These are phyloP conservation scores for Hymenoscyphus occultus DNA, from an alignment of 2,329 filamentous ascomycete genomes.

Conservation along the genomic window DNA sequence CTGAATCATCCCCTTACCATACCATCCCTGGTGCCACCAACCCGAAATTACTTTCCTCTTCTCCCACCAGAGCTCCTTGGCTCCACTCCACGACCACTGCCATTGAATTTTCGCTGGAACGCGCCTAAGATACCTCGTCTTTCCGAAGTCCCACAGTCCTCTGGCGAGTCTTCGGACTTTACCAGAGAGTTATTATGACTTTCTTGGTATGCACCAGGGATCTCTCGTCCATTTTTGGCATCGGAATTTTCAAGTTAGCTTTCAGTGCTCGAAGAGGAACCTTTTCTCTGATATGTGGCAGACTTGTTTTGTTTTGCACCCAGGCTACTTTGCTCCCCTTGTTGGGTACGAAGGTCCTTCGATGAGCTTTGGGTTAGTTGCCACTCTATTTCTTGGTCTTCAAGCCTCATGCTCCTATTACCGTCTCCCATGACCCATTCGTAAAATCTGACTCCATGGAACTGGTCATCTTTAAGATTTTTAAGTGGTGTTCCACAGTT, in stretches of 20 bases:
- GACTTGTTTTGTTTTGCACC: not conserved
- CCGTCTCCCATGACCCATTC: constrained; percentile 6
- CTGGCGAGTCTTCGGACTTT: not conserved
- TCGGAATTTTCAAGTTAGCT: not conserved
- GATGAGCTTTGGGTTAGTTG: not conserved
- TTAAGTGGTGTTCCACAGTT: not conserved
- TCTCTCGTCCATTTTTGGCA: not conserved
- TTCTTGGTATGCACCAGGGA: not conserved
- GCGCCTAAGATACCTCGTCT: too few species aligned
- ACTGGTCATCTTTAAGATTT: not conserved
- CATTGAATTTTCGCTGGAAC: too few species aligned
- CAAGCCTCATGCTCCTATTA: not conserved
- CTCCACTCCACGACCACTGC: too few species aligned
- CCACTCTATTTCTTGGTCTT: not conserved
- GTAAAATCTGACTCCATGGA: not conserved
- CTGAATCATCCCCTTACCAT: too few species aligned
- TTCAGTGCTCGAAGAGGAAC: too few species aligned
- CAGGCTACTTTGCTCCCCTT: not conserved
- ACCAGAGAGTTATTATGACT: not conserved
- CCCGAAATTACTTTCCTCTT: too few species aligned
- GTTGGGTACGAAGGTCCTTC: not conserved
- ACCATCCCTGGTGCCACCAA: too few species aligned
- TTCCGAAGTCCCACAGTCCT: not conserved
- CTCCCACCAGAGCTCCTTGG: too few species aligned
- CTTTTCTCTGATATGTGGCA: too few species aligned